phyloP scores from a whole-genome alignment of 2,329 filamentous ascomycete genomes.

The Leptographium lundbergii region DNA sequence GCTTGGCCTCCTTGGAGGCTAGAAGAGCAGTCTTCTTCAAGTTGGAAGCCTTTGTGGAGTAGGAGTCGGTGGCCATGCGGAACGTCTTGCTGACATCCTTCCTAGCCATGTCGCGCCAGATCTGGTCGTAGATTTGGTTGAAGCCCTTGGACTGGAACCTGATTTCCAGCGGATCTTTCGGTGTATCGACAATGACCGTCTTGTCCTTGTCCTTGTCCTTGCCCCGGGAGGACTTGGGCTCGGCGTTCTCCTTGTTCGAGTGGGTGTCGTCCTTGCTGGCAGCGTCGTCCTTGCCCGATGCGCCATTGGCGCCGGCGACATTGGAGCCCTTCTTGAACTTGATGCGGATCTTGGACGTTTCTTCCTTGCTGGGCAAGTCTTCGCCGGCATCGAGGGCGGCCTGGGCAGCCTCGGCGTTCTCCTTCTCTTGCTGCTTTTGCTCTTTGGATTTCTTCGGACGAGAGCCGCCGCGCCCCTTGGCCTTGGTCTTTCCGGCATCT shows the following conservation, averaged over 20 bases:
- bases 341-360: slow-evolving; percentile 49
- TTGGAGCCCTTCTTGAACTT: slow-evolving; percentile 40
- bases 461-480: slow-evolving; percentile 44
- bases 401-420: slow-evolving; percentile 76
- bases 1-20: slow-evolving; percentile 89
- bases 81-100: slow-evolving; percentile 91
- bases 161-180: slow-evolving; percentile 41
- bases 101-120: slow-evolving; percentile 86
- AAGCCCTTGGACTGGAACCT: slow-evolving; percentile 82
- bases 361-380: slow-evolving; percentile 49
- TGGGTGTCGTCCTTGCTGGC: slow-evolving; percentile 31
- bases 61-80: slow-evolving; percentile 75
- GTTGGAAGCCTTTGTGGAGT: slow-evolving; percentile 83
- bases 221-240: slow-evolving; percentile 26
- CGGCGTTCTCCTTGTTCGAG: slow-evolving; percentile 34
- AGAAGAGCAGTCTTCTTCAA: slow-evolving; percentile 94
- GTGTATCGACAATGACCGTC: slow-evolving; percentile 23
- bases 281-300: slow-evolving; percentile 17
- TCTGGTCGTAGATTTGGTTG: slow-evolving; percentile 94
- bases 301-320: slow-evolving; percentile 28
- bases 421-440: slow-evolving; percentile 70
- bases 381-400: slow-evolving; percentile 70
- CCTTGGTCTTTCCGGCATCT: slow-evolving; percentile 37
- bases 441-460: slow-evolving; percentile 86
- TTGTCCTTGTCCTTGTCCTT: slow-evolving; percentile 26